phyloP scores from a whole-genome alignment of 345 rosid genomes.

The Dipteronia sinensis region DNA sequence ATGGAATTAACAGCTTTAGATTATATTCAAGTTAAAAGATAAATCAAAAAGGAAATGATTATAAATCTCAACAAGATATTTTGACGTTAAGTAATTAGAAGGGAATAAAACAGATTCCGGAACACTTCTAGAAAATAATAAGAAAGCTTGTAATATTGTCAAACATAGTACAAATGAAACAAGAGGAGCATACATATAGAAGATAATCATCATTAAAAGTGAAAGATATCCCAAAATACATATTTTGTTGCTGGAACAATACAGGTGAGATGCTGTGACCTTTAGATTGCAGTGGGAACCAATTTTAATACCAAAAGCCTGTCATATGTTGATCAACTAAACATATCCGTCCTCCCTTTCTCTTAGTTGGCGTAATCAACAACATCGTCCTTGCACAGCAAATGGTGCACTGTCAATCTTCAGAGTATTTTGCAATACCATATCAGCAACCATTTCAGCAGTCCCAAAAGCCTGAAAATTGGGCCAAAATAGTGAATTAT shows the following conservation, averaged over 20 bases:
- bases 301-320: slow-evolving; percentile 2
- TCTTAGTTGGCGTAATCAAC: slow-evolving; percentile 22
- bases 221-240: background rate
- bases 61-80: background rate
- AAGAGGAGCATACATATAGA: background rate
- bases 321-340: background rate
- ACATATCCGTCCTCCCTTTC: slow-evolving; percentile 7
- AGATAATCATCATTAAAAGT: background rate
- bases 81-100: background rate
- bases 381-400: slow-evolving; percentile 50
- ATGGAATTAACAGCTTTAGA: background rate
- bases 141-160: background rate
- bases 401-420: slow-evolving; percentile 53
- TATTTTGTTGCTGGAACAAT: background rate
- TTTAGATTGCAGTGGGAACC: slow-evolving; percentile 11
- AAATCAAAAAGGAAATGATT: background rate
- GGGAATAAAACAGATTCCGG: no score
- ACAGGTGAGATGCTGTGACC: background rate
- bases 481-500: slow-evolving; percentile 23
- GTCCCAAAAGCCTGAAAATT: slow-evolving; percentile 78
- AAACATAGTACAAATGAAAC: background rate
- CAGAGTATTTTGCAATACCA: slow-evolving; percentile 62
- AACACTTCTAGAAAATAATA: background rate
- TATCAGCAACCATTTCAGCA: slow-evolving; percentile 82
- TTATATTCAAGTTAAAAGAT: background rate